A percentile compares a stretch with the other conserved stretches of the same genome.
Conservation (phyloP, 192 early-diverging fungal genomes). For the Podochytrium sp. region DNA sequence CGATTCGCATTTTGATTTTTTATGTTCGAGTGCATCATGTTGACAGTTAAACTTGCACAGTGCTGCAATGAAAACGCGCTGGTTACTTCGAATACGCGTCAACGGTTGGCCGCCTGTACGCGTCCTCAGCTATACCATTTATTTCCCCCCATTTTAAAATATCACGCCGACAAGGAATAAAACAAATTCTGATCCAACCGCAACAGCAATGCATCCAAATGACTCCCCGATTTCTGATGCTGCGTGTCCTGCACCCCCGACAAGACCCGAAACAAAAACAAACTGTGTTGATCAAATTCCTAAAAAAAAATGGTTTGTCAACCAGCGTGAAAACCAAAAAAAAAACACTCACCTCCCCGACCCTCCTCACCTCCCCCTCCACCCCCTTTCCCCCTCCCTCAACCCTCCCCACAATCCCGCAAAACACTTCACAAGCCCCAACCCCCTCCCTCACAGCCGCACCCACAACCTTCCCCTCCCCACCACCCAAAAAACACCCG, state of each 20-base stretch:
- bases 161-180: constrained; percentile 21
- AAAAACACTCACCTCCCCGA: neutral
- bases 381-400: neutral
- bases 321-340: neutral
- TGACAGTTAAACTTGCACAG: too few relatives aligned
- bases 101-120: too few relatives aligned
- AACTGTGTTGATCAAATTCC: constrained; percentile 38
- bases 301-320: neutral
- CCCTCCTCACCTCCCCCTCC: neutral
- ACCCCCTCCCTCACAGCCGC: neutral
- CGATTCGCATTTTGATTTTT: too few relatives aligned
- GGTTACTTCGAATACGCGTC: too few relatives aligned
- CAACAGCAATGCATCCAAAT: constrained; percentile 37
- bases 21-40: too few relatives aligned
- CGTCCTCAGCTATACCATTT: too few relatives aligned
- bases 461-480: neutral
- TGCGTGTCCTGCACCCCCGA: constrained; percentile 30
- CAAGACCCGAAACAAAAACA: constrained; percentile 42
- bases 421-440: constrained; percentile 18
- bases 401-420: constrained; percentile 10
- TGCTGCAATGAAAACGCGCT: too few relatives aligned
- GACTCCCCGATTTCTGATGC: constrained; percentile 5
- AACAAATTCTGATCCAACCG: constrained; percentile 42
- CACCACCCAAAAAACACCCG: constrained; percentile 38
- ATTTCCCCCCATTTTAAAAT: too few relatives aligned